A percentile compares a stretch with the other conserved stretches of the same genome.
phyloP scores from a whole-genome alignment of 208 protist genomes.

The Porcisia hertigi region DNA sequence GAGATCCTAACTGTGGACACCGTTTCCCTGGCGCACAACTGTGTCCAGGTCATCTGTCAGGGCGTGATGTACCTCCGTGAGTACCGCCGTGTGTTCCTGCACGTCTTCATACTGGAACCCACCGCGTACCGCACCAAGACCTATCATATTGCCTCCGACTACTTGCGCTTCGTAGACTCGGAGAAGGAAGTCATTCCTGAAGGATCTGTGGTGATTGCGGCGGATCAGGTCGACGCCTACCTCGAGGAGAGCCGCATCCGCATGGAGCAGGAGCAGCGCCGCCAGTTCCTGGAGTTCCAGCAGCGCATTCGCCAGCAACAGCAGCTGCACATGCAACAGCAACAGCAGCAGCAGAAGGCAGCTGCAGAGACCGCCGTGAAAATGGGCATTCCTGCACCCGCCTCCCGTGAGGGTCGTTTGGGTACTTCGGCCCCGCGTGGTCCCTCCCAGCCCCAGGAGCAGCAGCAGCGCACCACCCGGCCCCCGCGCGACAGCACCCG shows the following conservation, averaged over 20 bases:
- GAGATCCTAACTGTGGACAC: conserved; percentile 81
- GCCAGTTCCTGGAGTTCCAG: conserved; percentile 34
- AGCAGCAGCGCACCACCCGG: conserved; percentile 28
- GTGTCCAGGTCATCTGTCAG: conserved; percentile 71
- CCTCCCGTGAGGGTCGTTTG: conserved; percentile 22
- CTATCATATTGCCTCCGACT: conserved; percentile 85
- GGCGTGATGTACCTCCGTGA: conserved; percentile 71
- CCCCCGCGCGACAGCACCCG: conserved; percentile 18
- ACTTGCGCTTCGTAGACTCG: conserved; percentile 71
- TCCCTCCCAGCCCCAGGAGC: conserved; percentile 3
- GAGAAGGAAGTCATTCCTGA: conserved; percentile 75
- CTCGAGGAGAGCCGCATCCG: conserved; percentile 32
- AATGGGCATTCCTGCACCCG: conserved; percentile 17
- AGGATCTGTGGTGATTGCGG: conserved; percentile 59
- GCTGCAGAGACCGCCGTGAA: conserved; percentile 8
- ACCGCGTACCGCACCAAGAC: conserved; percentile 74
- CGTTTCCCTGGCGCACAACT: conserved; percentile 60
- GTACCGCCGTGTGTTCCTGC: conserved; percentile 59
- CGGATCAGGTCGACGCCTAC: conserved; percentile 62
- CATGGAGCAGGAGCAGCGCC: conserved; percentile 39
- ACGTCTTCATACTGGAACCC: conserved; percentile 82
- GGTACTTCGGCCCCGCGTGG: conserved; percentile 3
- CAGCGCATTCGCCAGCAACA: conserved; percentile 38
- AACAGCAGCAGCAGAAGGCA: conserved; percentile 12
- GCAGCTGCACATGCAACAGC: conserved; percentile 26